phyloP scores from a whole-genome alignment of 352 stramenopile genomes.

The Phytophthora chlamydospora region DNA sequence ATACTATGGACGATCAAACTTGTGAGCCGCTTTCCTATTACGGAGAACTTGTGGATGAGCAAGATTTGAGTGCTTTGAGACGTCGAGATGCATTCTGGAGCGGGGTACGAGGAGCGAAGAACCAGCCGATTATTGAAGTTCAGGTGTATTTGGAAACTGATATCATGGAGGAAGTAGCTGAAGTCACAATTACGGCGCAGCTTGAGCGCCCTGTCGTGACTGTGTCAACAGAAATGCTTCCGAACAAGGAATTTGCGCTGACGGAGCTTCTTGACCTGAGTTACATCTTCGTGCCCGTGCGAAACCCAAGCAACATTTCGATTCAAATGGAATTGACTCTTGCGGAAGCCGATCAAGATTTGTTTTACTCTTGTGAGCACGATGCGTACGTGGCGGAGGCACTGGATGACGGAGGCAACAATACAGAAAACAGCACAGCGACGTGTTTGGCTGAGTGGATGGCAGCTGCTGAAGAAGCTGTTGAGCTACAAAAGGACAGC shows the following conservation, averaged over 20 bases:
- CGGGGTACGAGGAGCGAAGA: slow-evolving; percentile 1
- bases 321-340: slow-evolving; percentile 60
- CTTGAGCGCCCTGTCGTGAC: slow-evolving; percentile 45
- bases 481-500: slow-evolving; percentile 4
- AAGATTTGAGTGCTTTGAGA: slow-evolving; percentile 42
- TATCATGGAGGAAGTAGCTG: slow-evolving; percentile 38
- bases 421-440: slow-evolving; percentile 20
- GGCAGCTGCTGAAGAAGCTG: slow-evolving; percentile 17
- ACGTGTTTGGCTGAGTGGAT: slow-evolving; percentile 52
- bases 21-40: slow-evolving; percentile 45
- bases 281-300: slow-evolving; percentile 39
- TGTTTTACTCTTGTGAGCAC: slow-evolving; percentile 57
- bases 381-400: neutral
- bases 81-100: slow-evolving; percentile 44
- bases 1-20: slow-evolving; percentile 14
- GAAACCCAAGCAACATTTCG: slow-evolving; percentile 55
- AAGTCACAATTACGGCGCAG: slow-evolving; percentile 39
- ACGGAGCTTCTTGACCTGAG: slow-evolving; percentile 45
- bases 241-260: slow-evolving; percentile 36
- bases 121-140: slow-evolving; percentile 19
- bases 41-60: slow-evolving; percentile 35
- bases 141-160: slow-evolving; percentile 42
- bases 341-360: slow-evolving; percentile 33
- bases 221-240: neutral
- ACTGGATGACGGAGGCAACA: neutral